Base-by-base conservation (phyloP, 495 filamentous ascomycete species). In the Talaromyces thailandensis region DNA sequence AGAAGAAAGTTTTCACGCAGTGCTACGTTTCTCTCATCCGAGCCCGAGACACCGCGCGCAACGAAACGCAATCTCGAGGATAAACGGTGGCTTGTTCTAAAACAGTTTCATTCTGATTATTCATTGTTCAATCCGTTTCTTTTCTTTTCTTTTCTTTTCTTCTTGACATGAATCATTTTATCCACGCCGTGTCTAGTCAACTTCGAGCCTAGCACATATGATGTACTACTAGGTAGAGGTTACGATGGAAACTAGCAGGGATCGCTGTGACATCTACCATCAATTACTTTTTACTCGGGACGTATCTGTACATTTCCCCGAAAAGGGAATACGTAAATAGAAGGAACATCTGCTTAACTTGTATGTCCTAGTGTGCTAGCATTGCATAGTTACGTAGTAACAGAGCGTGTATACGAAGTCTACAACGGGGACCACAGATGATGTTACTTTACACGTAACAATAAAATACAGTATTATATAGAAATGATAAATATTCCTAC, bases 401-500 rank as follows among this genome's bases (percentile, higher is more conserved):
- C 29, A 31, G n/a, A n/a, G n/a, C n/a, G n/a, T n/a, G n/a, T 48
- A 8, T 18, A 48, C 18, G 43, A 48, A 48, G 12, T 5, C 35
- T 40, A 40, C 35, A 40, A 40, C 35, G 11, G 3, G 16, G 35
- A 40, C 16, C 35, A 40, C 16, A 40, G 4, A 14, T 40, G 16
- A 16, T 40, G 35, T 40, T 40, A 40, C 35, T 35, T 4, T 40
- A 9, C 14, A 40, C 16, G 35, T 40, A n/a, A 1, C 14, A 40
- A 48, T 18, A 48, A 18, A 48, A 48, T 48, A 18, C 6, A 48
- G 12, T 26, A 51, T 28, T 56, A 56, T 25, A 45, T 25, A 52
- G 51, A 48, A 26, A 56, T 21, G 50, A 21, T 48, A 48, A 48
- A 48, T 56, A 56, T 63, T n/a, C 60, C 57, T 58, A 24, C 40